Base-by-base conservation (phyloP, 441 rosid genomes). In the Populus hybrid region DNA sequence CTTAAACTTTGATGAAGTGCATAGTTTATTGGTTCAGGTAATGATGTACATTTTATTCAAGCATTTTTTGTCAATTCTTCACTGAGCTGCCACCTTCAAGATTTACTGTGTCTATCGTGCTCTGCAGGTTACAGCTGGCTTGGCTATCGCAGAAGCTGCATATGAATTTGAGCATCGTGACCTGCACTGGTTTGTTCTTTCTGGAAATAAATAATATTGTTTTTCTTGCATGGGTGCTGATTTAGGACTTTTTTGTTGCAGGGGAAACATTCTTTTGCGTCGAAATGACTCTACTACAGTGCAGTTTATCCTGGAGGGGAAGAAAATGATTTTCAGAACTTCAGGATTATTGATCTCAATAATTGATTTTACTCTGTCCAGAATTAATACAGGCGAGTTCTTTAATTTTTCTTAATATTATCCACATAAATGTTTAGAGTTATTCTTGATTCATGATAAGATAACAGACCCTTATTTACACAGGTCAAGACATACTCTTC, bases 131-230 rank as follows among this genome's bases (percentile, higher is more conserved):
- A 88, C 91, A 23, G 92, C 89, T 85, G 97, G 89, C 74, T 79
- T 96, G 73, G 99, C 98, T 18, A 93, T 93, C 82, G 94, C 99
- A 81, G 99, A 96, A 91, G 91, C 89, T 84, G 97, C 97, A 71
- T 96, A 86, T 81, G 98, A 93, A 86, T 96, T 96, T 23, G 99
- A 96, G 84, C 98, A 94, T 73, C 92, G 98, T 10, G 98, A 94
- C 81, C 84, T 96, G 78, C 98, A 96, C 84, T 96, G 98, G 99
- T 96, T 12, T 78, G 77, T 66, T 79, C 74, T 70, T 32, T 46
- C 72, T 61, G 64, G 61, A 20, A 32, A 10, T 14, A 26, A 75
- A 14, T 38, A 64, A 32, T 77, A 26, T 50, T 57, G 2, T 3
- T 74, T 79, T 32, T 67, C 57, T 30, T 42, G 61, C 64, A 26